Base-by-base conservation (phyloP, 2,329 filamentous ascomycete genomes). In the Aspergillus brasiliensis region DNA sequence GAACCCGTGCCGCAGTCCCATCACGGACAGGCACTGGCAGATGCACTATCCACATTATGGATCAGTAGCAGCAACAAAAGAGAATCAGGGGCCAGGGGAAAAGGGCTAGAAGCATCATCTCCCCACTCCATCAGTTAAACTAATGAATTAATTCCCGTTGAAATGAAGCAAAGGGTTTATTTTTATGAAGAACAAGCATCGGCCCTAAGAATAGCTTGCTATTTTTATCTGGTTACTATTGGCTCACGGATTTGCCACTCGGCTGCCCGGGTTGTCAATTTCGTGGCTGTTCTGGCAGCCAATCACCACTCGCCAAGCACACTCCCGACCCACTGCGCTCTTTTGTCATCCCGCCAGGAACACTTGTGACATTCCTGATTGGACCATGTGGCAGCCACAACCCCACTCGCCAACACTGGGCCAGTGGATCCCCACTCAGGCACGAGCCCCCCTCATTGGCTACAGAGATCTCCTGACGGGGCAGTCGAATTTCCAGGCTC, bases 311-410 rank as follows among this genome's bases (percentile, higher is more conserved):
- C 21, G 44, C 40, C 40, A 44, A 44, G 40, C 10, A 10, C 3
- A 13, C 10, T 5, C 5, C 2, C 0, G 19, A 0, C 19, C 40
- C 40, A 44, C 40, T 44, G 40, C 40, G 40, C 10, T 13, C 40
- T 44, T 44, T 44, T 44, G 44, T 28, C 44, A 48, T 48, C 13
- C 21, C 46, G 46, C 11, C n/a, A 15, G 23, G 46, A n/a, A n/a
- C n/a, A n/a, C n/a, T n/a, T n/a, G n/a, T n/a, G 25, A 49, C 46
- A 49, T 49, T 49, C 27, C 46, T 49, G 25, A 49, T 49, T 49
- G 46, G 46, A 27, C 46, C 46, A 49, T 49, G 46, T 49, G 46
- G 46, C 46, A 27, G 46, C 46, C 46, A 49, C 46, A 8, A 6
- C 15, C 3, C 46, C 46, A 49, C 46, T n/a, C 2, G 3, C 23